Evolutionary conservation across 257 asterid species (phyloP).

Genomic region (Paraleonurus japonicus): DNA sequence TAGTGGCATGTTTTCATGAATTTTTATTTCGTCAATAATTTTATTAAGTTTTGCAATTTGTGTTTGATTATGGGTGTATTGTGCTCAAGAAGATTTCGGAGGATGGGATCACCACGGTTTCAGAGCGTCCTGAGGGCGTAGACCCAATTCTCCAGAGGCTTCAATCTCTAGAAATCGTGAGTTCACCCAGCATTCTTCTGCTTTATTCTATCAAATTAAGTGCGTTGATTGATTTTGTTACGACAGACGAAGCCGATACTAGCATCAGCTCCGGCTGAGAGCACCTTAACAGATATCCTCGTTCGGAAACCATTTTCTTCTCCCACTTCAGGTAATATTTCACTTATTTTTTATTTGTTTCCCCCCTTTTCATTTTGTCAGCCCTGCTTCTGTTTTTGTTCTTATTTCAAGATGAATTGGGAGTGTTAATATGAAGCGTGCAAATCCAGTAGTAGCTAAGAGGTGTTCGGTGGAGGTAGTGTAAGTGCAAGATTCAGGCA

Average conservation of each 20-base stretch:
- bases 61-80: constrained; percentile 7
- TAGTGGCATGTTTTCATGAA: background rate
- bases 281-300: constrained; percentile 81
- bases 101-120: constrained; percentile 82
- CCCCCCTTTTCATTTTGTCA: background rate
- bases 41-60: background rate
- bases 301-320: constrained; percentile 69
- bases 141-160: constrained; percentile 82
- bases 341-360: background rate
- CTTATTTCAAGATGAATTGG: background rate
- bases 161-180: constrained; percentile 73
- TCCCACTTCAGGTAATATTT: constrained; percentile 53
- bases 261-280: constrained; percentile 71
- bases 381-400: background rate
- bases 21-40: background rate
- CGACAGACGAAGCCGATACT: constrained; percentile 73
- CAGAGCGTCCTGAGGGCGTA: constrained; percentile 60
- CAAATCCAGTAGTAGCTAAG: background rate
- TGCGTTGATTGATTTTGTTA: background rate
- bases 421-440: constrained; percentile 8
- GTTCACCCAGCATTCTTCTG: constrained; percentile 19
- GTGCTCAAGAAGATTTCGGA: constrained; percentile 36
- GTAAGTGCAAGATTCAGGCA: no score
- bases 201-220: background rate
- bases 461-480: constrained; percentile 11